phyloP scores from a whole-genome alignment of 768 basidiomycete genomes.

The Tylopilus rubrobrunneus region DNA sequence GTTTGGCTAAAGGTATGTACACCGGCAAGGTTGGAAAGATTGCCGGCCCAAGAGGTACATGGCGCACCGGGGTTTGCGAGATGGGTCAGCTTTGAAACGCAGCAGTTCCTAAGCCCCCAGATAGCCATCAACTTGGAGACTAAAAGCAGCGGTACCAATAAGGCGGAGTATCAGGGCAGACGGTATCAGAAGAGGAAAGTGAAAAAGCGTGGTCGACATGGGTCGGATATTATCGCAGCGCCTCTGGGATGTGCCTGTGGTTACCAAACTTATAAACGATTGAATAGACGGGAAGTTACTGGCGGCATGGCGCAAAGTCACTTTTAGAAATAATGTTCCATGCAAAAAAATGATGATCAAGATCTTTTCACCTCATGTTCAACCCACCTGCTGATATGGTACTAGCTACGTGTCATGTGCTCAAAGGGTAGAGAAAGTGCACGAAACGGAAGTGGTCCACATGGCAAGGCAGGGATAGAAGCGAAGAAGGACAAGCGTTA shows the following conservation, averaged over 20 bases:
- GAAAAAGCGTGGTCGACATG: constrained; percentile 18
- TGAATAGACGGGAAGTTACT: constrained; percentile 27
- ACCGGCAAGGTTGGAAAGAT: constrained; percentile 6
- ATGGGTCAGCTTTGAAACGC: constrained; percentile 7
- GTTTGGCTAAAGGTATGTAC: neutral
- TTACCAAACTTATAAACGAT: constrained; percentile 24
- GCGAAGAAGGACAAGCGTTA: constrained; percentile 21
- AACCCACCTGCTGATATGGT: constrained; percentile 30
- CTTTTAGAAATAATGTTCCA: constrained; percentile 23
- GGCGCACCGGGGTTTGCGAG: constrained; percentile 11
- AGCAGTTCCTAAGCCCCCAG: constrained; percentile 11
- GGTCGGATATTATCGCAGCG: constrained; percentile 32
- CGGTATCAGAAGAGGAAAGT: constrained; percentile 18
- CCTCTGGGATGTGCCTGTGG: constrained; percentile 22
- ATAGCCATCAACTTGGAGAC: constrained; percentile 11
- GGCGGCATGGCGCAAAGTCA: constrained; percentile 18
- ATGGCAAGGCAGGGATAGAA: constrained; percentile 23
- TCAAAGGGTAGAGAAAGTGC: constrained; percentile 19
- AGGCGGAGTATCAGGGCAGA: constrained; percentile 12
- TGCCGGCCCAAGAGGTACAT: constrained; percentile 13
- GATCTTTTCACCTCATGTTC: constrained; percentile 30
- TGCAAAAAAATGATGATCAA: constrained; percentile 24
- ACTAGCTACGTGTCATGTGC: constrained; percentile 25
- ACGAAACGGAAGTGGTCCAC: constrained; percentile 24
- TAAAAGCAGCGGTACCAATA: constrained; percentile 26